Percentiles rank a stretch among this genome's conserved stretches.
phyloP scores from a whole-genome alignment of 371 early-diverging fungal genomes.

The Sporodiniella umbellata region DNA sequence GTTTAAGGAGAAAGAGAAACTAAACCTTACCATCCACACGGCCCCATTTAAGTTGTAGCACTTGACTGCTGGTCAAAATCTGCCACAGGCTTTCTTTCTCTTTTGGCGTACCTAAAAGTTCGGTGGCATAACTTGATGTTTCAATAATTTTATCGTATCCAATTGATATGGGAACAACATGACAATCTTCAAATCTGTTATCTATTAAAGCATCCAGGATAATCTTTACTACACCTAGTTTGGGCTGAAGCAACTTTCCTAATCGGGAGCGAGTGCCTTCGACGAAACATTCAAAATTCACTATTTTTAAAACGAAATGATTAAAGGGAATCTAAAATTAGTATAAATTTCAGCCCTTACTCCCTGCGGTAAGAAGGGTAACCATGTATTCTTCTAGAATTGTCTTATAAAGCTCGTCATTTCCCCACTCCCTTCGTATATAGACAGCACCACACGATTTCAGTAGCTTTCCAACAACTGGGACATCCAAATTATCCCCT shows the following conservation, averaged over 20 bases:
- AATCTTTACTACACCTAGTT: constrained; percentile 82
- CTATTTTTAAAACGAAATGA: too few relatives aligned
- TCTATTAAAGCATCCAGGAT: constrained; percentile 70
- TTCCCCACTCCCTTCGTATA: constrained; percentile 81
- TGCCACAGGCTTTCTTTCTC: constrained; percentile 77
- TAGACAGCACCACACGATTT: constrained; percentile 79
- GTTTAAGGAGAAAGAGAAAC: neutral
- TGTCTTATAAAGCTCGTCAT: constrained; percentile 68
- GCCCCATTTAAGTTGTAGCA: constrained; percentile 76
- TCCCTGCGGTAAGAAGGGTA: constrained; percentile 39
- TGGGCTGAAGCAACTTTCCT: constrained; percentile 78
- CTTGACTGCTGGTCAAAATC: constrained; percentile 52
- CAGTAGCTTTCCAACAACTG: constrained; percentile 68
- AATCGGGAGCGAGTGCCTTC: constrained; percentile 84
- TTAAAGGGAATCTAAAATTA: too few relatives aligned
- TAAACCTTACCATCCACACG: constrained; percentile 54
- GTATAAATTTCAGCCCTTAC: too few relatives aligned
- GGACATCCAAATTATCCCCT: constrained; percentile 86
- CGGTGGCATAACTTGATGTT: constrained; percentile 67
- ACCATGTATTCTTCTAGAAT: constrained; percentile 79
- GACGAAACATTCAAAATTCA: constrained; percentile 84
- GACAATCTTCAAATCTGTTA: constrained; percentile 62
- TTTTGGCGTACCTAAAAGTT: constrained; percentile 82
- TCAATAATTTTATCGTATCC: constrained; percentile 91
- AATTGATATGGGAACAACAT: constrained; percentile 82